Percentiles rank a stretch among this genome's conserved stretches.
phyloP scores from a whole-genome alignment of 768 basidiomycete genomes.

The Leccinum ochraceum region DNA sequence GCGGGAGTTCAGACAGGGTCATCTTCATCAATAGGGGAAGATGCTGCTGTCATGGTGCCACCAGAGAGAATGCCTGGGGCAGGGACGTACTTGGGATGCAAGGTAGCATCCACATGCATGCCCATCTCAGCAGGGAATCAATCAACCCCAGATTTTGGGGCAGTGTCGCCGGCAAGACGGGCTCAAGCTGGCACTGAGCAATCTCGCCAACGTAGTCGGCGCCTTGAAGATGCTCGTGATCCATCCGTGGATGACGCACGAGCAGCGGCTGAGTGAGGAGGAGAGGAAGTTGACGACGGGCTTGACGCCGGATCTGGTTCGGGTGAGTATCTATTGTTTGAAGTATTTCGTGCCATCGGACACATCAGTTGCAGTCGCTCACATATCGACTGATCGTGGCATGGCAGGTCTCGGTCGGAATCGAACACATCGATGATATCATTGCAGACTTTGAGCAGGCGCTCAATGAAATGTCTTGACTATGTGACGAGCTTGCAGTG shows the following conservation, averaged over 20 bases:
- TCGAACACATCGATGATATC: conserved; percentile 47
- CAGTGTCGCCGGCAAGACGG: too few species aligned
- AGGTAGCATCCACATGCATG: conserved; percentile 16
- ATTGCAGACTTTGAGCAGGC: conserved; percentile 48
- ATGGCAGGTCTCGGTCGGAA: conserved; percentile 45
- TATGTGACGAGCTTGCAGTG: background rate
- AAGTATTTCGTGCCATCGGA: too few species aligned
- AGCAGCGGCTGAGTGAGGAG: conserved; percentile 49
- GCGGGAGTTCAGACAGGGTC: too few species aligned
- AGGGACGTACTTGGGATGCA: conserved; percentile 19
- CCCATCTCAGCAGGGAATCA: conserved; percentile 14
- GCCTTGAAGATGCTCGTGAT: conserved; percentile 66
- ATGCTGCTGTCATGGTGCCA: conserved; percentile 13
- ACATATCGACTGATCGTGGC: background rate
- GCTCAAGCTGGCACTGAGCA: too few species aligned
- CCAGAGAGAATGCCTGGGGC: conserved; percentile 18
- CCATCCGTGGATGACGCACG: conserved; percentile 57
- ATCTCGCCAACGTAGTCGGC: conserved; percentile 62
- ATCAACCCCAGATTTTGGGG: conserved; percentile 32
- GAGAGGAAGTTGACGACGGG: conserved; percentile 53
- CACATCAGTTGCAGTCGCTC: too few species aligned
- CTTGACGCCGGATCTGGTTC: conserved; percentile 56
- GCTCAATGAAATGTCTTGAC: conserved; percentile 23
- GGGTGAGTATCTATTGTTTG: conserved; percentile 37
- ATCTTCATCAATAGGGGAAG: conserved; percentile 11